Conservation (phyloP, 2,329 filamentous ascomycete genomes). For the Fusarium sp. region DNA sequence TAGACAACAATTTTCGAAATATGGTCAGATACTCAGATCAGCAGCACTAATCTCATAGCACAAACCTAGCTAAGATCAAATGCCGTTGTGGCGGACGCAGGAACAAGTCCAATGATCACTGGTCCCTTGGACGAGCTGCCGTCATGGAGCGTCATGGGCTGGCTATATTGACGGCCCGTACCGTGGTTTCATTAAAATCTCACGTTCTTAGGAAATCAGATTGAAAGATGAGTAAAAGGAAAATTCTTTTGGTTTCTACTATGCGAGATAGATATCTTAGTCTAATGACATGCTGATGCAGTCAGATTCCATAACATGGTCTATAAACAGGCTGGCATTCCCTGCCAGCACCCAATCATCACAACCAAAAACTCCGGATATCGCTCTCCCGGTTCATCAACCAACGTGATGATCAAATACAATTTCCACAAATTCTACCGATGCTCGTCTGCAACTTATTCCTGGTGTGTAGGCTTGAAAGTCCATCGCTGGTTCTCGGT, state of each 20-base stretch:
- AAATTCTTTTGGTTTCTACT: conserved; percentile 15
- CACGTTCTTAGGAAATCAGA: background rate
- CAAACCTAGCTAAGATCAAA: background rate
- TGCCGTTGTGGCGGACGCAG: conserved; percentile 23
- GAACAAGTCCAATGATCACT: conserved; percentile 19
- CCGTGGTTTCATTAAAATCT: conserved; percentile 4
- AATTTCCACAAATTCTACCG: conserved; percentile 29
- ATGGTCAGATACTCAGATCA: background rate
- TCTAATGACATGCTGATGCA: background rate
- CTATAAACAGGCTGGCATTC: conserved; percentile 18
- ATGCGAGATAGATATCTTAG: background rate
- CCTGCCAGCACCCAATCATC: conserved; percentile 32
- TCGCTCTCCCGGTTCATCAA: conserved; percentile 39
- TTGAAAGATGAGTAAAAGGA: background rate
- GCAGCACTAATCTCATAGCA: background rate
- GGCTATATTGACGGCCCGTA: conserved; percentile 5
- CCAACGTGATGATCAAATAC: conserved; percentile 33
- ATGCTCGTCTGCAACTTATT: conserved; percentile 39
- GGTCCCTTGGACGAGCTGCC: background rate
- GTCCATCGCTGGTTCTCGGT: conserved; percentile 65
- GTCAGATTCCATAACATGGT: conserved; percentile 4
- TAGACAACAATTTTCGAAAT: background rate
- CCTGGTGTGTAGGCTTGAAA: conserved; percentile 68
- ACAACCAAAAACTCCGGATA: conserved; percentile 47
- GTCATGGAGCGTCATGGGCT: conserved; percentile 13